These are phyloP conservation scores for Begonia loranthoides DNA, from an alignment of 306 rosid species.

Conservation along the genomic window DNA sequence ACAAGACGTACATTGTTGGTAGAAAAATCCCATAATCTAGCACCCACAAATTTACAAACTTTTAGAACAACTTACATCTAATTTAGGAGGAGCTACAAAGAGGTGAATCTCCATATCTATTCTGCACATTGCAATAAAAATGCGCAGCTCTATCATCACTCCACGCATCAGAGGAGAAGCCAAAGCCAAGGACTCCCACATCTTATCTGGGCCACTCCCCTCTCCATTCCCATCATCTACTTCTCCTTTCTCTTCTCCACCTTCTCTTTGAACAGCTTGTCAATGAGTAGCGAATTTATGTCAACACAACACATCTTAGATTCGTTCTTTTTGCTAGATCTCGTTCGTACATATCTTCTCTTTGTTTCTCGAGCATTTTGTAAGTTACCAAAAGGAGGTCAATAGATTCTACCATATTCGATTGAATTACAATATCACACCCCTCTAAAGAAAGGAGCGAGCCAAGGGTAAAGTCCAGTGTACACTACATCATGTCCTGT, in stretches of 20 bases:
- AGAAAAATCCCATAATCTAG: no score
- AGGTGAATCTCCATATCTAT: slow-evolving; percentile 39
- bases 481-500: no score
- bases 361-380: not conserved
- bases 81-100: no score
- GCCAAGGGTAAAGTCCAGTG: no score
- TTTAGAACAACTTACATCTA: no score
- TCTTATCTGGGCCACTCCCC: slow-evolving; percentile 19
- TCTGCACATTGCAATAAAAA: slow-evolving; percentile 43
- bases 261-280: slow-evolving; percentile 39
- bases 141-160: slow-evolving; percentile 61
- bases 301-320: no score
- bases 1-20: no score
- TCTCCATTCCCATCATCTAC: slow-evolving; percentile 3
- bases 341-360: slow-evolving; percentile 31
- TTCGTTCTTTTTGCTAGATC: no score
- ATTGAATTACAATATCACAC: no score
- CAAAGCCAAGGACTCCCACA: slow-evolving; percentile 54
- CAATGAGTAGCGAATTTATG: no score
- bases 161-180: slow-evolving; percentile 53
- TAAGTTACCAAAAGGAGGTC: not conserved
- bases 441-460: no score
- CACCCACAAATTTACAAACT: no score
- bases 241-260: slow-evolving; percentile 12
- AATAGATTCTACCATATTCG: not conserved